Evolutionary conservation across 2,329 filamentous ascomycete species (phyloP), one percentile per base, ranked within the genome.

Genomic region (Madurella mycetomatis): DNA sequence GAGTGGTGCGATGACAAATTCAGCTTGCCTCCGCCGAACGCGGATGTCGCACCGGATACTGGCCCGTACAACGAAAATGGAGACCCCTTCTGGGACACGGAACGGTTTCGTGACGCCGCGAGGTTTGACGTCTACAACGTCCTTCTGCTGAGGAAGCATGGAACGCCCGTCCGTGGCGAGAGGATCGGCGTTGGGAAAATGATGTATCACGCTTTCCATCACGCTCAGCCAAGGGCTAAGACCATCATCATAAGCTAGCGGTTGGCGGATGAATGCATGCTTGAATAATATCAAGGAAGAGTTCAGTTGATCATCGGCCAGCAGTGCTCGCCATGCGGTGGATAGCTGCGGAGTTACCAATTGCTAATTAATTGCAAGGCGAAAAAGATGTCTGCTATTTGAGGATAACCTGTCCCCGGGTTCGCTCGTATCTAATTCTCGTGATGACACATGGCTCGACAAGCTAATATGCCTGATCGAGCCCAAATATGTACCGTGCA

Each of bases 141-240:
- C 13, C 30, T 57, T 34, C 19, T 57, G 40, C 18, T 57, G 44
- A 51, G 51, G 44, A 49, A 16, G 40, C 31, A 44, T 42, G 31
- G 13, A 2, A 43, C 9, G 31, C 15, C 32, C 43, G 34, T 39
- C 15, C 34, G 53, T 48, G 32, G 40, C 11, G 32, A 49, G 31
- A 25, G 54, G 49, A 45, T 52, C 17, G 54, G 54, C 9, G 49
- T 56, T 40, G 54, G 54, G 9, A 56, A 56, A 45, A 43, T 56
- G 49, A 45, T 34, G 41, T 17, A n/a, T 34, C 40, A 11, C 30
- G 54, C 54, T 7, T 56, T 56, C 45, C 34, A 46, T 30, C 49
- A 52, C 42, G 49, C 54, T n/a, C 47, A 45, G 31, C 54, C 54
- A 1, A 32, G 18, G 3, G 45, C 43, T 30, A 41, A 42, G 13